Evolutionary conservation across 345 rosid genomes (phyloP), one percentile per base, ranked within the genome.

Genomic region (Nephelium lappaceum): DNA sequence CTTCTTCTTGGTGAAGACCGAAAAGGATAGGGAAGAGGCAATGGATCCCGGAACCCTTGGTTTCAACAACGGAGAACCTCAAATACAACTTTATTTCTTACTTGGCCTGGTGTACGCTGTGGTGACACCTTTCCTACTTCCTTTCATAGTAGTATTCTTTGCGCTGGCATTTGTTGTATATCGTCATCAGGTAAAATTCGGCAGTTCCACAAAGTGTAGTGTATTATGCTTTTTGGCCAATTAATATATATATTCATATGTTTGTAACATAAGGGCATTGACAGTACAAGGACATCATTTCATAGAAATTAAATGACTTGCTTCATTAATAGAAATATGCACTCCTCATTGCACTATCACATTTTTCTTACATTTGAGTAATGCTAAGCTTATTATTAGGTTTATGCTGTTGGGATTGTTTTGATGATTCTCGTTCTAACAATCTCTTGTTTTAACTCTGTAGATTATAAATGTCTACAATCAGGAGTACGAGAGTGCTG

Each of bases 11-110:
- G 99, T 94, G 72, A 96, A 96, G 88, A 95, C 98, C 4, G 97
- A 91, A 79, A 93, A 91, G 85, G 99, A 96, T 31, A 87, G 91
- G 84, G 93, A 92, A 82, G 98, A 94, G 82, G 99, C 98, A 58
- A 96, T 94, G 98, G 98, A 93, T 85, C 97, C 99, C 0, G 99
- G 98, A 84, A 92, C 97, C 61, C 67, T 96, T 24, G 97, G 94
- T 23, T 96, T 94, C 84, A 91, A 93, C 69, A 92, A 94, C 0
- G 95, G 98, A 62, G 98, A 96, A 84, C 99, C 99, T 39, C 97
- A 91, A 47, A 93, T 92, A 77, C 99, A 95, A 81, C 96, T 95
- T 65, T 95, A 95, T 81, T 93, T 95, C 93, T 85, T 93, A 25
- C 97, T 95, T 19, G 99, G 99, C 78, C 90, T 95, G 27, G 98